Evolutionary conservation across 257 asterid genomes (phyloP), one percentile per base, ranked within the genome.

Genomic region (Fraxinus excelsior): DNA sequence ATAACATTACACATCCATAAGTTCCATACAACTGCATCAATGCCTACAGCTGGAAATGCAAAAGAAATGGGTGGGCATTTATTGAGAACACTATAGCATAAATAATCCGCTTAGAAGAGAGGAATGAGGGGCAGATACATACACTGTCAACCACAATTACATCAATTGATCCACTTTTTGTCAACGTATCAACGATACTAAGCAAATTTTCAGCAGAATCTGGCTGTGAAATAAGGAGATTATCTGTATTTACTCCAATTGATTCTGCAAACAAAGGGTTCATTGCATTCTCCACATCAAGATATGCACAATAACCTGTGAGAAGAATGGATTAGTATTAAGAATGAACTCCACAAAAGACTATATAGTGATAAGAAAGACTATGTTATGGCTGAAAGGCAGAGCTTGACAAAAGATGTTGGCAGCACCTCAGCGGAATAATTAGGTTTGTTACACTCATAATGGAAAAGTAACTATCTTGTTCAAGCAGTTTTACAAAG

Each of bases 81-180:
- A 58, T 71, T 73, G 42, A 26, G 77, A 25, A 67, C 67, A 78
- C 9, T 21, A 21, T 42, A 79, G 77, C 38, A 38, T 7, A 53
- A 44, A 66, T 60, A 72, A 62, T 70, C 18, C 26, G 67, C 13
- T 8, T 19, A 34, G 32, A 77, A 68, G 71, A 71, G 56, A 72
- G 68, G 62, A 26, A 73, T 25, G n/a, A 37, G 14, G 35, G 40
- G 67, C 35, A 62, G 82, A 76, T 60, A 80, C 98, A 80, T 89
- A 96, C 98, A 83, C 99, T 96, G 85, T 96, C 99, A 79, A 96
- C 96, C 71, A 96, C 97, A 79, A 96, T 88, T 56, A 93, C 98
- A 82, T 91, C 81, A 74, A 96, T 62, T 13, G 99, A 87, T 82
- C 97, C 96, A 84, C 97, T 90, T 81, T 90, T 96, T 66, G 99